These are phyloP conservation scores for Cystobasidium onofrii DNA, from an alignment of 768 basidiomycete genomes.

Conservation along the genomic window DNA sequence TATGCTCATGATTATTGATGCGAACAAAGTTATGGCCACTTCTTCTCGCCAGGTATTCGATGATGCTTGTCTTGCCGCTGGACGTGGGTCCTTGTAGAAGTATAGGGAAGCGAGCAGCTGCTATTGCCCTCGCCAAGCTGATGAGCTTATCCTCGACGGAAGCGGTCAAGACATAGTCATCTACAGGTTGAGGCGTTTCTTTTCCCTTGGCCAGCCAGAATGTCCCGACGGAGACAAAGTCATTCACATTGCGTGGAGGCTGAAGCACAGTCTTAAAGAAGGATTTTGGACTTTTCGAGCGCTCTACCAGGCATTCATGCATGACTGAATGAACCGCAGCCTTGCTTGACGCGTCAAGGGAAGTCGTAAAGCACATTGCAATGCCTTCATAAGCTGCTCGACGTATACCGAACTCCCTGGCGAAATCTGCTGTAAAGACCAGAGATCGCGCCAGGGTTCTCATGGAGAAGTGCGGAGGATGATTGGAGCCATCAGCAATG, in stretches of 20 bases:
- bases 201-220: conserved; percentile 81
- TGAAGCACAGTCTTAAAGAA: conserved; percentile 52
- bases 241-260: conserved; percentile 44
- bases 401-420: conserved; percentile 65
- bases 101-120: conserved; percentile 82
- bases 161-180: conserved; percentile 83
- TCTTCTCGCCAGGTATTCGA: conserved; percentile 84
- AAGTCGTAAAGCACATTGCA: conserved; percentile 96
- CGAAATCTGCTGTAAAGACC: conserved; percentile 77
- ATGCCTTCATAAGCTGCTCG: conserved; percentile 92
- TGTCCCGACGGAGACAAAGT: conserved; percentile 57
- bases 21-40: conserved; percentile 94
- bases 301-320: conserved; percentile 66
- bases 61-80: conserved; percentile 90
- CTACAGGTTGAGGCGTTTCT: conserved; percentile 54
- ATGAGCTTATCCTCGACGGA: conserved; percentile 91
- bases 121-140: conserved; percentile 82
- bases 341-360: conserved; percentile 66
- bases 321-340: conserved; percentile 61
- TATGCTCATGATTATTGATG: conserved; percentile 99
- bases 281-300: conserved; percentile 70
- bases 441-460: conserved; percentile 84
- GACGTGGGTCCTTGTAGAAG: conserved; percentile 97
- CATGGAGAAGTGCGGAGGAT: conserved; percentile 92
- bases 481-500: conserved; percentile 88